Percentiles rank a stretch among this genome's conserved stretches.
phyloP scores from a whole-genome alignment of 75 land plant species.

The Adiantum capillusveneris region DNA sequence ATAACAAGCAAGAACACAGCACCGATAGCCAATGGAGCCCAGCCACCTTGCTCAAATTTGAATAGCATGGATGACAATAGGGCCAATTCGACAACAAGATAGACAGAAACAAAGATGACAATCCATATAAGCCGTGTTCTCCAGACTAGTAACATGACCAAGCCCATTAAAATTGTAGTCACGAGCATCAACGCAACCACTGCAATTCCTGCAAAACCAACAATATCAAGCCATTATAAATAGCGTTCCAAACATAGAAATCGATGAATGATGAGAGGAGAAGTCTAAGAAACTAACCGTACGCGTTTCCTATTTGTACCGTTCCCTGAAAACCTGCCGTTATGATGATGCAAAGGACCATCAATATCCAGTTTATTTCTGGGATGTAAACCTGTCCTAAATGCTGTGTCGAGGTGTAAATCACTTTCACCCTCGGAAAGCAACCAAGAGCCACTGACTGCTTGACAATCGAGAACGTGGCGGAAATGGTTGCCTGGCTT shows the following conservation, averaged over 20 bases:
- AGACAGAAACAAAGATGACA: constrained; percentile 56
- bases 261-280: neutral
- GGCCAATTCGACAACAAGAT: constrained; percentile 62
- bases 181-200: constrained; percentile 92
- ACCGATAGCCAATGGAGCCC: constrained; percentile 90
- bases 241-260: neutral
- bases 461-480: constrained; percentile 76
- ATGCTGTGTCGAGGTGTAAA: constrained; percentile 68
- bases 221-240: neutral
- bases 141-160: constrained; percentile 95
- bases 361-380: constrained; percentile 85
- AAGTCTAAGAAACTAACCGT: constrained; percentile 27
- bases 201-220: constrained; percentile 63
- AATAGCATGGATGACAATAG: constrained; percentile 74
- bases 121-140: constrained; percentile 61
- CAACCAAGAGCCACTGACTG: constrained; percentile 72
- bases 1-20: constrained; percentile 55
- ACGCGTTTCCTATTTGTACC: constrained; percentile 69
- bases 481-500: constrained; percentile 89
- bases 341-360: constrained; percentile 68
- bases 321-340: constrained; percentile 69
- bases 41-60: constrained; percentile 82
- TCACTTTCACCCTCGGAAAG: constrained; percentile 80
- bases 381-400: constrained; percentile 89
- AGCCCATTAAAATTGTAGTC: constrained; percentile 65